A percentile compares a stretch with the other conserved stretches of the same genome.
These are phyloP conservation scores for Dactylonectria macrodidyma DNA, from an alignment of 2,329 filamentous ascomycete genomes.

Conservation along the genomic window DNA sequence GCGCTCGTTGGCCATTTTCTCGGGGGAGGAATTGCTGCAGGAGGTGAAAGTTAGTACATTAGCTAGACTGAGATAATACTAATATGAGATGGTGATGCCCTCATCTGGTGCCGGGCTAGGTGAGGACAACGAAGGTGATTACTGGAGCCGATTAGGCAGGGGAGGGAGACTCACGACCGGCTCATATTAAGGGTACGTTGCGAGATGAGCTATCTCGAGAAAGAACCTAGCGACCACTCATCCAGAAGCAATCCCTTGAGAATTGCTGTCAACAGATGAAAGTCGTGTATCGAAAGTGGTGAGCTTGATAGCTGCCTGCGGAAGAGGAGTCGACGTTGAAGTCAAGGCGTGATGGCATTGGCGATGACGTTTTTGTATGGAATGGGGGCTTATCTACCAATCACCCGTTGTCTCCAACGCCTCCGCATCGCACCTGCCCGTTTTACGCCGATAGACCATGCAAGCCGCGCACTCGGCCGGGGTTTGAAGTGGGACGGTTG, in stretches of 20 bases:
- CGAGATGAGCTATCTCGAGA: slow-evolving; percentile 28
- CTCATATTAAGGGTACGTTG: slow-evolving; percentile 39
- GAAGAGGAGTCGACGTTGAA: slow-evolving; percentile 24
- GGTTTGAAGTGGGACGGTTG: background rate
- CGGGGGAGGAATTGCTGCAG: slow-evolving; percentile 35
- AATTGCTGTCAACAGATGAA: slow-evolving; percentile 3
- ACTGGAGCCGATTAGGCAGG: slow-evolving; percentile 18
- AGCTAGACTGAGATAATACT: background rate
- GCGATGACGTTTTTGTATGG: slow-evolving; percentile 42
- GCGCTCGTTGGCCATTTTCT: slow-evolving; percentile 65
- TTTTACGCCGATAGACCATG: background rate
- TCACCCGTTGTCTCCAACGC: slow-evolving; percentile 18
- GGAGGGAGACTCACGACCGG: slow-evolving; percentile 41
- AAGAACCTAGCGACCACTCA: slow-evolving; percentile 11
- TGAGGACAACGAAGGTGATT: background rate
- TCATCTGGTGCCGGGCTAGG: background rate
- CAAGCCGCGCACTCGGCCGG: slow-evolving; percentile 2
- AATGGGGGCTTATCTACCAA: slow-evolving; percentile 36
- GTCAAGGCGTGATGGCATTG: slow-evolving; percentile 42
- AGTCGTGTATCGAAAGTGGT: slow-evolving; percentile 23
- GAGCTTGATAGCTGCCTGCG: slow-evolving; percentile 7
- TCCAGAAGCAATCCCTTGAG: slow-evolving; percentile 12
- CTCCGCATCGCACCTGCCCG: slow-evolving; percentile 10
- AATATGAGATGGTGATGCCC: background rate
- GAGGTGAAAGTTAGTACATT: background rate